These are phyloP conservation scores for Didymella glomerata DNA, from an alignment of 2,329 filamentous ascomycete species.

Conservation along the genomic window DNA sequence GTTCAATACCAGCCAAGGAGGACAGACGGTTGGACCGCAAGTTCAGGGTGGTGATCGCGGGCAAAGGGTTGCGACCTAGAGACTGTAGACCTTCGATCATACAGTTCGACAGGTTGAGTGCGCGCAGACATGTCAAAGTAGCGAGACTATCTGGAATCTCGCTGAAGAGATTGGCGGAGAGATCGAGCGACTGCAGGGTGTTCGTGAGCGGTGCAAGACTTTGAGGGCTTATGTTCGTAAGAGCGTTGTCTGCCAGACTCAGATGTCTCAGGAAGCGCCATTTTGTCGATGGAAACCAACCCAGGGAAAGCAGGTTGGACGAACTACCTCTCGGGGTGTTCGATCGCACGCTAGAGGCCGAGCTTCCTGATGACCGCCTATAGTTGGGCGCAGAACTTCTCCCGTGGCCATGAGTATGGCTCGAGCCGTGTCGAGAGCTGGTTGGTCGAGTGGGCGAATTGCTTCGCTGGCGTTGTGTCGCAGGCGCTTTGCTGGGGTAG, in stretches of 20 bases:
- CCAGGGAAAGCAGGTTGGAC: conserved; percentile 76
- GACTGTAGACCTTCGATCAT: conserved; percentile 97
- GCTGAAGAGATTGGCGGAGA: conserved; percentile 92
- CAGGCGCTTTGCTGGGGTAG: conserved; percentile 55
- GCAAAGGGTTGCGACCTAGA: conserved; percentile 82
- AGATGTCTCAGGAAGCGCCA: conserved; percentile 96
- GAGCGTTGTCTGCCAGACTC: conserved; percentile 87
- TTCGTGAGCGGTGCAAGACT: conserved; percentile 85
- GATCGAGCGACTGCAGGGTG: conserved; percentile 88
- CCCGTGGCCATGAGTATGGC: conserved; percentile 69
- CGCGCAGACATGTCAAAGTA: conserved; percentile 84
- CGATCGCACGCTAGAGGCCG: conserved; percentile 75
- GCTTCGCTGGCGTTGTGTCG: conserved; percentile 68
- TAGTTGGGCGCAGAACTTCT: conserved; percentile 72
- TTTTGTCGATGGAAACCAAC: conserved; percentile 81
- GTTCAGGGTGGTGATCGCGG: conserved; percentile 92
- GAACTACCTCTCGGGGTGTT: conserved; percentile 70
- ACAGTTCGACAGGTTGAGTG: conserved; percentile 92
- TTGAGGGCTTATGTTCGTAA: conserved; percentile 78
- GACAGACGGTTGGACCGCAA: conserved; percentile 86
- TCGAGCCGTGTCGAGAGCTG: conserved; percentile 75
- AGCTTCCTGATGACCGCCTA: conserved; percentile 90
- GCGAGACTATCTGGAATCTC: conserved; percentile 92
- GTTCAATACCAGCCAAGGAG: conserved; percentile 89
- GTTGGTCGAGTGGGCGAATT: conserved; percentile 81